Base-by-base conservation (phyloP, 306 rosid genomes). In the Arachis stenosperma region DNA sequence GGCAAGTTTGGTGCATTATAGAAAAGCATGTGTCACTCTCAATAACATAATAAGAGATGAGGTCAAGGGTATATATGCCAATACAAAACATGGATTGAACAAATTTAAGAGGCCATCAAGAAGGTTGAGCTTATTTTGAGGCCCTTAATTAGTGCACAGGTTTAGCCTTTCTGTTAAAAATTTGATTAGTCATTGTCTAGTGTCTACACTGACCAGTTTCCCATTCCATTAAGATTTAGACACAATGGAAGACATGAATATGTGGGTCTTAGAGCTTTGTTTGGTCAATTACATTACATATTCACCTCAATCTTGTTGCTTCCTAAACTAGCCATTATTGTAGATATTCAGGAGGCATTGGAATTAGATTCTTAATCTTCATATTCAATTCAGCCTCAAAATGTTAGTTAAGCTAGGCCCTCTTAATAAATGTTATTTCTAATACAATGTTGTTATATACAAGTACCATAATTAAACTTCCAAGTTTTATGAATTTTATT, bases 201-300 rank as follows among this genome's bases (percentile, higher is more conserved):
- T 22, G 27, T 22, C 79, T 70, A 53, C 75, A 30, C 9, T 61
- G 41, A 71, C 84, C 84, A 71, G 75, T 62, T 83, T 55, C 76
- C 61, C 61, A 61, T 66, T 76, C 42, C 50, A 60, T 9, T 43
- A 15, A 29, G 33, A 48, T 70, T 11, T 56, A 48, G 73, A 47
- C 8, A 60, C 5, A 77, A 66, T 41, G 69, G 10, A 75, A 33
- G 4, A 44, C 56, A 67, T 37, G 36, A 48, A 11, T 53, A 29
- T 29, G 67, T 75, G 70, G 85, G 84, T 53, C 73, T 70, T 55
- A 74, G 29, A 39, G 8, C 55, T 39, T 8, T 66, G 69, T 71
- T 60, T 75, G 69, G 50, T 71, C 65, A 56, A 56, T 75, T 76
- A 39, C 27, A 37, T 57, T 22, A 33, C 7, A 59, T 69, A 69